Evolutionary conservation across 768 basidiomycete species (phyloP).

Genomic region (Kwoniella shandongensis): DNA sequence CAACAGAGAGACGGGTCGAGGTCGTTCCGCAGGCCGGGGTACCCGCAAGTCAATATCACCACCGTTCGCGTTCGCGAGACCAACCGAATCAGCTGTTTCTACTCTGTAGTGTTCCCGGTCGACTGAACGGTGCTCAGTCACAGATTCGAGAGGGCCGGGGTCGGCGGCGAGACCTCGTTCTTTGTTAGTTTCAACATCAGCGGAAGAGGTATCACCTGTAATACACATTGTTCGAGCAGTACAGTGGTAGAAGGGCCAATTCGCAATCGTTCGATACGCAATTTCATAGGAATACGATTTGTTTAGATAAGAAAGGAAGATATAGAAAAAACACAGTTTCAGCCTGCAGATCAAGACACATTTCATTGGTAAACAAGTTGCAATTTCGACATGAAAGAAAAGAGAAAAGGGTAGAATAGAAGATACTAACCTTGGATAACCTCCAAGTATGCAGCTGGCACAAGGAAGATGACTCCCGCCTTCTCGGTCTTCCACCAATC

Average conservation of each 20-base stretch:
- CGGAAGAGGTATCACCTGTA: too few relatives aligned
- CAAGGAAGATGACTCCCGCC: slow-evolving; percentile 79
- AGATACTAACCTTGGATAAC: slow-evolving; percentile 78
- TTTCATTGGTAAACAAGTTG: slow-evolving; percentile 59
- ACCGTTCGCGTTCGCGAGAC: too few relatives aligned
- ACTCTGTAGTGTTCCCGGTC: too few relatives aligned
- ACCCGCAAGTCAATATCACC: neutral
- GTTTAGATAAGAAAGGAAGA: slow-evolving; percentile 52
- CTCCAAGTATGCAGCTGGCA: slow-evolving; percentile 89
- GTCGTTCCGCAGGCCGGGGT: neutral
- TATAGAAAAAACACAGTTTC: slow-evolving; percentile 59
- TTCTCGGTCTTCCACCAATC: slow-evolving; percentile 98
- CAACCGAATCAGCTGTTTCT: too few relatives aligned
- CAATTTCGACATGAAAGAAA: slow-evolving; percentile 5
- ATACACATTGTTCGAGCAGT: too few relatives aligned
- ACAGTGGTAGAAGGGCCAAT: too few relatives aligned
- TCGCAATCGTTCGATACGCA: too few relatives aligned
- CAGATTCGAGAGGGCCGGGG: too few relatives aligned
- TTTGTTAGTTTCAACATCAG: too few relatives aligned
- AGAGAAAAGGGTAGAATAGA: slow-evolving; percentile 48
- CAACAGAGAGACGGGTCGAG: slow-evolving; percentile 9
- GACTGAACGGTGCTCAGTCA: too few relatives aligned
- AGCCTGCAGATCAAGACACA: slow-evolving; percentile 73
- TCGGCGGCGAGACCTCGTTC: too few relatives aligned
- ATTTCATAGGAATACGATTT: too few relatives aligned